Conservation (phyloP, 192 early-diverging fungal genomes). For the Coemansia sp. region DNA sequence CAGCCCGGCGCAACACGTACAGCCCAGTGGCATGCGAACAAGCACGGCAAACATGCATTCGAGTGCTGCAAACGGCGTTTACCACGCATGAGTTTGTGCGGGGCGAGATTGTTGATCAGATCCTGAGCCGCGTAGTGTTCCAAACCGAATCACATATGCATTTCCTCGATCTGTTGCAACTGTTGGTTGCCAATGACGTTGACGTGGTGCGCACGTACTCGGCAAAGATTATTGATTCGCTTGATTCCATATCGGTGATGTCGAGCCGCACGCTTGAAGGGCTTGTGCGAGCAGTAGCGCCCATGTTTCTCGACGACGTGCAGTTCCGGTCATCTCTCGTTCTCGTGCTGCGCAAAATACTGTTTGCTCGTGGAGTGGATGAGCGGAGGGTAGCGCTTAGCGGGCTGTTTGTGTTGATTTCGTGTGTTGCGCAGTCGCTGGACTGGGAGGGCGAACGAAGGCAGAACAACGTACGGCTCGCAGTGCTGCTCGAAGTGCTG, state of each 20-base stretch:
- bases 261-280: slow-evolving; percentile 52
- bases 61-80: slow-evolving; percentile 38
- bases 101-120: slow-evolving; percentile 68
- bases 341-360: slow-evolving; percentile 66
- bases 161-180: slow-evolving; percentile 24
- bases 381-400: slow-evolving; percentile 62
- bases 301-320: slow-evolving; percentile 56
- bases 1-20: slow-evolving; percentile 14
- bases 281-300: slow-evolving; percentile 59
- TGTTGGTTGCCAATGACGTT: slow-evolving; percentile 25
- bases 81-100: slow-evolving; percentile 65
- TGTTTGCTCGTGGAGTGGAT: slow-evolving; percentile 65
- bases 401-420: slow-evolving; percentile 61
- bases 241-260: slow-evolving; percentile 67
- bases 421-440: slow-evolving; percentile 11
- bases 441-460: not conserved
- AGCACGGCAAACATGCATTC: slow-evolving; percentile 12
- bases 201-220: slow-evolving; percentile 26
- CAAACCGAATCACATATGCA: slow-evolving; percentile 27
- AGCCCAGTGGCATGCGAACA: slow-evolving; percentile 20
- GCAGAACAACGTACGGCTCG: slow-evolving; percentile 14
- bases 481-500: slow-evolving; percentile 36
- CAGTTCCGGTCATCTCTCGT: slow-evolving; percentile 63
- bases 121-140: slow-evolving; percentile 41
- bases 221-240: slow-evolving; percentile 61